These are phyloP conservation scores for Cystobasidium slooffiae DNA, from an alignment of 1,284 basidiomycete genomes.

Conservation along the genomic window DNA sequence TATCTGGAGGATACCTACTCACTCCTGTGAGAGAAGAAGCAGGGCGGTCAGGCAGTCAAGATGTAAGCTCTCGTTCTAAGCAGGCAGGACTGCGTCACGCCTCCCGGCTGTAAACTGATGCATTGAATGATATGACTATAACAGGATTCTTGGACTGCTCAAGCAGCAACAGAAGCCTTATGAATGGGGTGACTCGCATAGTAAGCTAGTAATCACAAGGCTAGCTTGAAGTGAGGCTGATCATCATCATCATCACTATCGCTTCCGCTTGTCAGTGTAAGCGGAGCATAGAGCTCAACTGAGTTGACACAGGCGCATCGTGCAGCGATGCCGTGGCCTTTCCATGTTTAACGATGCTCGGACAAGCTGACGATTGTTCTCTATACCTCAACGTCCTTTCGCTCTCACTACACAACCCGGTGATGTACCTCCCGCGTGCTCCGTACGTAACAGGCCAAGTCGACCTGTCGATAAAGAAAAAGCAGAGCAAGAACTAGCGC, in stretches of 20 bases:
- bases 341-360: not conserved
- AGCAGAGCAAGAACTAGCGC: slow-evolving; percentile 84
- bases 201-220: slow-evolving; percentile 1
- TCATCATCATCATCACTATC: not conserved
- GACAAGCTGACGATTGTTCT: too few species aligned
- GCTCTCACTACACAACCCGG: too few species aligned
- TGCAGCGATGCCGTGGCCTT: not conserved
- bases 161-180: slow-evolving; percentile 27
- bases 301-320: not conserved
- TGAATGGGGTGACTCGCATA: slow-evolving; percentile 41
- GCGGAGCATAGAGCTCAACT: not conserved
- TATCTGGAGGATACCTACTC: too few species aligned
- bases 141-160: slow-evolving; percentile 28
- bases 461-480: slow-evolving; percentile 96
- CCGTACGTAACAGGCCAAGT: slow-evolving; percentile 65
- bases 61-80: too few species aligned
- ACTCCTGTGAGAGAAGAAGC: too few species aligned
- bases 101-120: not conserved
- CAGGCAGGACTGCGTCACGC: too few species aligned
- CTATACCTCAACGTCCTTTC: not conserved
- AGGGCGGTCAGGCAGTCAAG: too few species aligned
- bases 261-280: slow-evolving; percentile 16
- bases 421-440: slow-evolving; percentile 5
- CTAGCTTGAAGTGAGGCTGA: not conserved
- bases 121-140: not conserved